Evolutionary conservation across 2,329 filamentous ascomycete species (phyloP).

Genomic region (Nothophaeocryptopus gaeumannii): DNA sequence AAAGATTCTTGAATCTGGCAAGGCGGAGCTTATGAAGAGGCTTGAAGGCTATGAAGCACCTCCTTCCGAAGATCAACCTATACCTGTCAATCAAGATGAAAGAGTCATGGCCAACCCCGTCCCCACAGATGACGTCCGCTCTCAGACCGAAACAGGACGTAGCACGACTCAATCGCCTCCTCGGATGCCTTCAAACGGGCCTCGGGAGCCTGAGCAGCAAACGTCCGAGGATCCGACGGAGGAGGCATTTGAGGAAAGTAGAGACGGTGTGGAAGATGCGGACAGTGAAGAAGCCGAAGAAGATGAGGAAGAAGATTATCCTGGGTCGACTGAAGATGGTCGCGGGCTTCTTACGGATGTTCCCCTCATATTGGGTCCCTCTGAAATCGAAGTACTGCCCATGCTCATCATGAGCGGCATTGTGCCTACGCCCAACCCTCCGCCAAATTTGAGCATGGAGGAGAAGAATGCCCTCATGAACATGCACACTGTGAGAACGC

Average conservation of each 20-base stretch:
- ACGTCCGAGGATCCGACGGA: constrained; percentile 14
- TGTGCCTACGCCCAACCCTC: constrained; percentile 68
- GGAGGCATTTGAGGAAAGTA: constrained; percentile 19
- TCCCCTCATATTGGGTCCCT: constrained; percentile 87
- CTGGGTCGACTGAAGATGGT: constrained; percentile 60
- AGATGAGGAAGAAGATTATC: constrained; percentile 74
- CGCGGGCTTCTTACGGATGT: constrained; percentile 88
- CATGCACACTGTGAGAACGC: constrained; percentile 84
- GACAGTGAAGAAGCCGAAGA: constrained; percentile 65
- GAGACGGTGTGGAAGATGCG: constrained; percentile 37
- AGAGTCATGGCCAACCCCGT: constrained; percentile 12
- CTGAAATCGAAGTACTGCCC: constrained; percentile 91
- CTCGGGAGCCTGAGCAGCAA: constrained; percentile 4
- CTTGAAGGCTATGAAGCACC: constrained; percentile 45
- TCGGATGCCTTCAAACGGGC: constrained; percentile 11
- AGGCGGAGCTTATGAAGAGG: constrained; percentile 51
- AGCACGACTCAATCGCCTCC: constrained; percentile 23
- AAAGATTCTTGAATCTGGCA: constrained; percentile 50
- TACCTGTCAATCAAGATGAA: constrained; percentile 17
- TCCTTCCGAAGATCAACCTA: constrained; percentile 6
- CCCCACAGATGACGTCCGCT: constrained; percentile 6
- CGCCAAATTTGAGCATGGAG: constrained; percentile 42
- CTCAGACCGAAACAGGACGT: constrained; percentile 20
- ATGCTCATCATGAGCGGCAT: constrained; percentile 98
- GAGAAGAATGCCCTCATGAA: constrained; percentile 63